Conservation (phyloP, 2,329 filamentous ascomycete species). For the Colletotrichum trifolii region DNA sequence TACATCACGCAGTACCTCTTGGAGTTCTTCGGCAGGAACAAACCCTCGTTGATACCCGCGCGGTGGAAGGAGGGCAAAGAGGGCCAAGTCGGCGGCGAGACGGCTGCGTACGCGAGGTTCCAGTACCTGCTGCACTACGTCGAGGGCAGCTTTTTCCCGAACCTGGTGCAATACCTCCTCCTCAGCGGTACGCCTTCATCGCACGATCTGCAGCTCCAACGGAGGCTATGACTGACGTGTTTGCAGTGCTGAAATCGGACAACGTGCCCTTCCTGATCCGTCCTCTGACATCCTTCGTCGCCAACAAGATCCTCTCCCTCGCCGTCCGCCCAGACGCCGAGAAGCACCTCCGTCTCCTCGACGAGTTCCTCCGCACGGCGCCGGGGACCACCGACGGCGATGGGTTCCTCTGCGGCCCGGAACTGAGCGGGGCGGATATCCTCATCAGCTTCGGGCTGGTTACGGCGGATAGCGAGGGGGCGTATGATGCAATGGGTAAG, state of each 20-base stretch:
- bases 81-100: constrained; percentile 69
- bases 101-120: constrained; percentile 68
- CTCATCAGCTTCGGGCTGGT: constrained; percentile 65
- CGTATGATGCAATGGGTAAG: constrained; percentile 52
- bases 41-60: constrained; percentile 60
- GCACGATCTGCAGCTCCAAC: neutral
- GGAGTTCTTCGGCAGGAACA: constrained; percentile 65
- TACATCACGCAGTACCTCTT: constrained; percentile 87
- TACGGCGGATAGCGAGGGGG: constrained; percentile 47
- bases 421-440: constrained; percentile 64
- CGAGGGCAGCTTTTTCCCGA: constrained; percentile 85
- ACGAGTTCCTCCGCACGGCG: constrained; percentile 59
- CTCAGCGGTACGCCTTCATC: neutral
- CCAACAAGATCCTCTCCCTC: constrained; percentile 52
- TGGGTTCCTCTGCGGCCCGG: constrained; percentile 60
- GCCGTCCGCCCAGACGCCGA: constrained; percentile 60
- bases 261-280: constrained; percentile 65
- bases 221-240: too few species aligned
- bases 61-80: constrained; percentile 68
- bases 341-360: constrained; percentile 59
- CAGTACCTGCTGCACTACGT: constrained; percentile 83
- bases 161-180: constrained; percentile 68
- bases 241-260: constrained; percentile 54
- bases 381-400: constrained; percentile 45
- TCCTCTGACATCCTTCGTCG: constrained; percentile 60